Base-by-base conservation (phyloP, 768 basidiomycete species). In the Phanerochaete carnosa region DNA sequence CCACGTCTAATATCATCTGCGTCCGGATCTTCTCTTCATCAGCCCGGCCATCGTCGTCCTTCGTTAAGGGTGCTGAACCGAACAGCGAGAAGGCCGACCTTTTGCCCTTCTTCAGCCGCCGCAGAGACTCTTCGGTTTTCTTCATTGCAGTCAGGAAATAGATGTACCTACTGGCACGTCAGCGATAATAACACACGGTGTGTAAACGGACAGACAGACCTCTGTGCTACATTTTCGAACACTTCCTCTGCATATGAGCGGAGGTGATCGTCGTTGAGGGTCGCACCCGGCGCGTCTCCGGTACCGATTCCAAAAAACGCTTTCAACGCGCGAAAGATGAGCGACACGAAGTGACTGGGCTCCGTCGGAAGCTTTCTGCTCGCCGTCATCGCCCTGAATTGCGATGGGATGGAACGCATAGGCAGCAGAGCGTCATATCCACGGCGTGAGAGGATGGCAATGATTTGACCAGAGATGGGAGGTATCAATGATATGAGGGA, bases 91-190 rank as follows among this genome's bases (percentile, higher is more conserved):
- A 90, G 0, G 86, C 79, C 0, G 79, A 76, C 65, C 89, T 92
- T 68, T 92, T 93, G 46, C 90, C 89, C 72, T 92, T 96, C 70
- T 95, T 94, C 66, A 96, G 80, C 37, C 91, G 83, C 39, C 89
- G 80, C 26, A 98, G 76, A 12, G 92, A 89, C 69, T 95, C 94
- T 64, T 98, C 94, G 8, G 93, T 93, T 78, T 96, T 96, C 72
- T 87, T 91, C 83, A 95, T 94, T 0, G 85, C 83, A 11, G 86
- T 79, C 25, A 98, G 79, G 68, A 92, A 89, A 58, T 82, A 80
- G 13, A 89, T 85, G 72, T 96, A 97, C 68, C 93, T 94, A 59
- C 33, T 49, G 25, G 55, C 26, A 30, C n/a, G 28, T 61, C 25
- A 47, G 15, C 4, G 39, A 30, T 52, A 25, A n/a, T 4, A 32